Percentiles rank a stretch among this genome's conserved stretches.
These are phyloP conservation scores for Rhododendron vialii DNA, from an alignment of 148 eudicot genomes.

Conservation along the genomic window DNA sequence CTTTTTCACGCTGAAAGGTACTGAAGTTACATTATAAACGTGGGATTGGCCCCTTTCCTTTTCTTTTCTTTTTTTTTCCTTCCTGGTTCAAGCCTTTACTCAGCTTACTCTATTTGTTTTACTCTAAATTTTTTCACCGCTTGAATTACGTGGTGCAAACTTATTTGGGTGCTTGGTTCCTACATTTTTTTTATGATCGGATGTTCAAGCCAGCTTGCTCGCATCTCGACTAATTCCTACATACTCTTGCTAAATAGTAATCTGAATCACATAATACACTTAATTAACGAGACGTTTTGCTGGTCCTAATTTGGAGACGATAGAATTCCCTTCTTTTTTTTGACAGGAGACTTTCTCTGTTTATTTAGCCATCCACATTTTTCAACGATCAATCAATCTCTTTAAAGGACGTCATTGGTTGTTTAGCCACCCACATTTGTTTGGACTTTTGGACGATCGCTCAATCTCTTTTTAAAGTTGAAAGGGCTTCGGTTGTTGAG, in stretches of 20 bases:
- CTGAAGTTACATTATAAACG: neutral
- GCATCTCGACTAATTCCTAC: too few relatives aligned
- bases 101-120: too few relatives aligned
- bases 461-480: too few relatives aligned
- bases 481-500: neutral
- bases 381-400: neutral
- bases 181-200: too few relatives aligned
- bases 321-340: neutral
- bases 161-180: neutral
- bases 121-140: neutral
- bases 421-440: neutral
- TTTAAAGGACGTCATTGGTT: neutral
- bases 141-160: neutral
- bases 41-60: neutral
- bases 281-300: neutral
- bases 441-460: too few relatives aligned
- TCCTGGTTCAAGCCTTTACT: neutral
- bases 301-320: neutral
- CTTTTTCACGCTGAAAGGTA: neutral
- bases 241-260: neutral
- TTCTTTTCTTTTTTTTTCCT: neutral
- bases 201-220: too few relatives aligned
- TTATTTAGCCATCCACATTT: neutral
- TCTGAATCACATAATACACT: neutral
- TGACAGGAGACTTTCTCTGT: neutral